Evolutionary conservation across 2,329 filamentous ascomycete species (phyloP), one percentile per base, ranked within the genome.

Genomic region (Colletotrichum tofieldiae): DNA sequence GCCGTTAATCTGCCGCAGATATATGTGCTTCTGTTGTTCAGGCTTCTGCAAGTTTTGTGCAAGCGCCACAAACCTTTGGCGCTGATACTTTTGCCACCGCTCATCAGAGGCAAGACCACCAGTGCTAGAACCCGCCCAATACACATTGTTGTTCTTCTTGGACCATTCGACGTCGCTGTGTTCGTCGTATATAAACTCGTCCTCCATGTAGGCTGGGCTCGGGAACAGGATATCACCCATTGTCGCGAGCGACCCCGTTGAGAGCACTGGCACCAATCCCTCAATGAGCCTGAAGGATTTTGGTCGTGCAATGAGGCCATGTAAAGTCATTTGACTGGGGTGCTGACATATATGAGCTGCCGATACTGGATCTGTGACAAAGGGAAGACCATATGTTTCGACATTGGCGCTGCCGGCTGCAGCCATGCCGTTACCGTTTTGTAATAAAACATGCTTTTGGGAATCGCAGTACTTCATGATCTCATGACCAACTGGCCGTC

Each of bases 91-190:
- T 1, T 73, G 74, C 86, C 86, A 89, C 0, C 76, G 66, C 1
- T 77, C 73, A 12, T 79, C 76, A 0, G 73, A 72, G 0, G 78
- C 80, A 49, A 80, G 84, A 0, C 84, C 87, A 2, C 88, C 89
- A 0, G 88, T 90, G 0, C 83, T 89, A 0, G 86, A 88, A 0
- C 89, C 89, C 0, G 85, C 84, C 89, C 89, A 91, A 76, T 90
- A 91, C 0, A 90, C 75, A 2, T 83, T 84, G 45, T 86, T 84
- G 1, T 74, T 74, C 75, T 91, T 91, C 7, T 80, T 58, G 0
- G 85, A 77, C 88, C 88, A 91, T 0, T 79, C 76, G 0, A 83
- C 49, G 69, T 90, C 88, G 2, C 80, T 58, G 0, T 71, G 39
- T 0, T 78, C 75, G 2, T 83, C 77, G 74, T 89, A 90, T 5